These are phyloP conservation scores for Nicotiana tabacum DNA, from an alignment of 257 asterid species.

Conservation along the genomic window DNA sequence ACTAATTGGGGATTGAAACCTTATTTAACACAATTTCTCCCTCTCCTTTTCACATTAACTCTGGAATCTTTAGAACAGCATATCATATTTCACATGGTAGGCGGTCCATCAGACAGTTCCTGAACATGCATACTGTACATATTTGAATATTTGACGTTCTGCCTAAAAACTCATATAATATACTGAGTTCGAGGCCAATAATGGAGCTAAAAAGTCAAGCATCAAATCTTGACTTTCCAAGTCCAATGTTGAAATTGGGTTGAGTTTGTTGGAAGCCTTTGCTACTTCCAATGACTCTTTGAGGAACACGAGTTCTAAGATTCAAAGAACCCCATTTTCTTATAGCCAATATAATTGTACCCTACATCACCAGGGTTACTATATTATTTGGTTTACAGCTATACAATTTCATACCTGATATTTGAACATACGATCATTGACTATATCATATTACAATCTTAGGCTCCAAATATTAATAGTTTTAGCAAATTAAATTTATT, in stretches of 20 bases:
- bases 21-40: neutral
- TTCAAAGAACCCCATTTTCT: neutral
- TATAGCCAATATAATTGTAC: neutral
- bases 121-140: neutral
- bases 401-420: neutral
- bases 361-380: neutral
- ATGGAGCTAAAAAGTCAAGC: neutral
- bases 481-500: neutral
- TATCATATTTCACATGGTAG: neutral
- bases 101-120: neutral
- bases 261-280: neutral
- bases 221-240: neutral
- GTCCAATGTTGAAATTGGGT: slow-evolving; percentile 5
- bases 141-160: neutral
- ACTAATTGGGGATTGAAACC: neutral
- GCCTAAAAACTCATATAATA: neutral
- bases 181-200: slow-evolving; percentile 2
- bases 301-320: neutral
- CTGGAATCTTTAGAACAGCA: neutral
- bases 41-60: neutral
- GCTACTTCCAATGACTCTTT: slow-evolving; percentile 7
- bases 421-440: neutral
- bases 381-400: neutral
- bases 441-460: neutral
- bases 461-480: neutral